These are phyloP conservation scores for Trichophaea hybrida DNA, from an alignment of 2,329 filamentous ascomycete species.

Conservation along the genomic window DNA sequence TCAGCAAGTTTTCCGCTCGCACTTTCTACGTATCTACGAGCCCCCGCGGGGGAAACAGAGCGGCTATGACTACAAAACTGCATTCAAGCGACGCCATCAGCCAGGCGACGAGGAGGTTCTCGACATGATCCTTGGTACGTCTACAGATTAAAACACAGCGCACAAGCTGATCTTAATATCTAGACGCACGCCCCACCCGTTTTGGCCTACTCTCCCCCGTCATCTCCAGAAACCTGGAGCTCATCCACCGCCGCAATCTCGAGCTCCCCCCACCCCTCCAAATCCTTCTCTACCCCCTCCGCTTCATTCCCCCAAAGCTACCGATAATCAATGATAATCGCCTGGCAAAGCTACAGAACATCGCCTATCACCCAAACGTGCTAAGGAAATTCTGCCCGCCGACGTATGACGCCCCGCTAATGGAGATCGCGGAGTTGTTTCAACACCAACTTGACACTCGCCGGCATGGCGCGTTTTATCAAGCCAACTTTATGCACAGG, in stretches of 20 bases:
- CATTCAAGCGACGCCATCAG: background rate
- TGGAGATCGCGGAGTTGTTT: background rate
- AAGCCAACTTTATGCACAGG: background rate
- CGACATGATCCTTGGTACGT: background rate
- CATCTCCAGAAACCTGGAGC: background rate
- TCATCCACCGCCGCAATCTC: background rate
- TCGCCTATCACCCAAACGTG: background rate
- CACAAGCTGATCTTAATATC: background rate
- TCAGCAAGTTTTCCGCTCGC: background rate
- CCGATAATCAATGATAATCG: background rate
- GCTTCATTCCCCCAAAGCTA: background rate
- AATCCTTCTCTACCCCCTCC: background rate
- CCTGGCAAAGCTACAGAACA: background rate
- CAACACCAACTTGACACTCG: background rate
- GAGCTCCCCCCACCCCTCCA: background rate
- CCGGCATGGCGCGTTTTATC: background rate
- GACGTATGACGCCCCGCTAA: background rate
- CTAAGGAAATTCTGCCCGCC: background rate
- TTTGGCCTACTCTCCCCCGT: background rate
- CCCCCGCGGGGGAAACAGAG: background rate
- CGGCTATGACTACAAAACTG: background rate
- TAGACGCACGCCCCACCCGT: background rate
- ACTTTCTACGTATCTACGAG: background rate
- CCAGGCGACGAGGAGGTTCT: background rate
- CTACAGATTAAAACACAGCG: background rate